Evolutionary conservation across 1,284 basidiomycete species (phyloP), one percentile per base, ranked within the genome.

Genomic region (Malassezia japonica): DNA sequence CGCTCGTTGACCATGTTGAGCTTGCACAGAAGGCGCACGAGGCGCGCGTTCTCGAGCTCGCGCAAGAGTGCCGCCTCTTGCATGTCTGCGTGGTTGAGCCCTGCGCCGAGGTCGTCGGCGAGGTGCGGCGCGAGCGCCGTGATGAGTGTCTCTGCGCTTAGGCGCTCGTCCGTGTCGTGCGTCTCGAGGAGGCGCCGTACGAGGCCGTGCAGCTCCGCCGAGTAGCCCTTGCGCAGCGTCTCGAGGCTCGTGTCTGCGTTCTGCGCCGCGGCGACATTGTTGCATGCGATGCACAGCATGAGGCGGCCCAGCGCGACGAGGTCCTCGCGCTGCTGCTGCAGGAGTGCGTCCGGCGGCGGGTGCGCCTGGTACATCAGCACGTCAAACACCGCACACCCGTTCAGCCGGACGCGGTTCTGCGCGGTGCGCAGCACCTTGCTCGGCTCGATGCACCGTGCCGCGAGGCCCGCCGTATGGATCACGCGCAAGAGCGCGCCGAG

Each of bases 1-100:
- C 94, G 81, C 73, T 99, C 94, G 74, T 96, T 95, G 77, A 99
- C 95, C 74, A 96, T 96, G 0, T 88, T 87, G 64, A 99, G 85
- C 76, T 98, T 98, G 76, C 83, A 84, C 57, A 98, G 76, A 48
- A 98, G 75, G 38, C 94, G 80, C 23, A 95, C 85, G n/a, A 98
- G 78, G 29, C 94, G 79, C 1, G 86, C 90, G 68, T 99, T 96
- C 77, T 98, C 94, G n/a, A 98, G 79, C 73, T 98, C 92, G 46
- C 83, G 81, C 74, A 83, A 79, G 41, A 98, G 78, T 60, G 91
- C 86, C 34, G 80, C 79, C 70, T 96, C 90, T 13, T 96, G 77
- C 43, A 81, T 77, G 70, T 99, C 94, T 18, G 79, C 79, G 35
- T 84, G 82, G 59, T 79, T 81, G 56, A 87, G 80, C 32, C 83